Base-by-base conservation (phyloP, 1,284 basidiomycete genomes). In the Fomitiporia mediterranea region DNA sequence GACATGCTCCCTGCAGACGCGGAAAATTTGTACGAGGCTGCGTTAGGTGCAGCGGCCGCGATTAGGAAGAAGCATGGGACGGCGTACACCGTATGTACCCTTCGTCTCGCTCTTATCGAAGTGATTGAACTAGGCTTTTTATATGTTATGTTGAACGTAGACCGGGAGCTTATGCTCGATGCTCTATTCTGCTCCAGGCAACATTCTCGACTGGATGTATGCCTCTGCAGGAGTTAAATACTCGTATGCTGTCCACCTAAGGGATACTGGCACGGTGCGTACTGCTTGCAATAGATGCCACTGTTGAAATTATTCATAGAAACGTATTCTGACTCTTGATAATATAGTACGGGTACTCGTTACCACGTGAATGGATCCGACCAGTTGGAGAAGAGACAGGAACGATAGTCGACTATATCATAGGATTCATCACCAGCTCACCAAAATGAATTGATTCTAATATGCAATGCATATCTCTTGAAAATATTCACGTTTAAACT, bases 21-120 rank as follows among this genome's bases (percentile, higher is more conserved):
- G 0, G 92, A 95, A 68, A 86, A 93, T 66, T 80, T 89, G 63
- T 75, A 86, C 58, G 91, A 95, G 69, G 86, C 87, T 7, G 84
- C 83, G 3, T 69, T 86, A 0, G 90, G 89, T 0, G 87, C 87
- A 0, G 78, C 80, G 0, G 77, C 82, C 51, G 84, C 88, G 2
- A 72, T 89, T 51, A 76, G 76, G 53, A 68, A 70, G 2, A 74
- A 76, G 0, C 80, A 89, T 65, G 85, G 87, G 5, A 80, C 75
- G 2, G 19, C 67, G 0, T 81, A 79, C 64, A 71, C 71, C 37
- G 81, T 82, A 61, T 34, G 72, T 65, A 17, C 19, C 23, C 30
- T 53, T 43, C 2, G 49, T 21, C 42, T 34, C 21, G 15, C 6
- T 17, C 0, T 11, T n/a, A n/a, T n/a, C n/a, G n/a, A n/a, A n/a